Base-by-base conservation (phyloP, 495 filamentous ascomycete genomes). In the Aspergillus avenaceus region DNA sequence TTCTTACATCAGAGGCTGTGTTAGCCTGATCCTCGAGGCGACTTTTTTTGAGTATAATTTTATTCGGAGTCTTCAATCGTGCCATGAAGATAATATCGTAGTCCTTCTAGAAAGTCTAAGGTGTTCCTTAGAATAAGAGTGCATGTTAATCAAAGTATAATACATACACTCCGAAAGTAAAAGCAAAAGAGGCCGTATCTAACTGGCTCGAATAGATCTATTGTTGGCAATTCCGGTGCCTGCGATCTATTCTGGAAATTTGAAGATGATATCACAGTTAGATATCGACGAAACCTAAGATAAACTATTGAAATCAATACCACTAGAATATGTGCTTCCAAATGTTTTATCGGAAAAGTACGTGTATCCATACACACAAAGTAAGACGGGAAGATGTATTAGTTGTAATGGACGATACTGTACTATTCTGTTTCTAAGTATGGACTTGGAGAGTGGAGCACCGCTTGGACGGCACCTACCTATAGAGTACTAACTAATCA, bases 361-460 rank as follows among this genome's bases (percentile, higher is more conserved):
- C 9, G 32, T 3, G 32, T 16, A 36, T 14, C 13, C 6, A 36
- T 19, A 38, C 34, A 38, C 34, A 21, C 14, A 8, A 21, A 19
- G 21, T 18, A n/a, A 6, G 34, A 3, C 34, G 3, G 34, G 34
- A 1, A 9, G 8, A 5, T 38, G 34, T 38, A 16, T 19, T 21
- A 7, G 13, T 38, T 4, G 42, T 27, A 45, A 5, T 11, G 27
- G 8, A 45, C 42, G 42, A 26, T 45, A 45, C 16, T 25, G 42
- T 27, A 26, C 41, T 44, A 38, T 38, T n/a, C 14, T 47, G 49
- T 52, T 56, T 56, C 54, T 56, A 52, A 56, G 49, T 44, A 56
- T 56, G 54, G n/a, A n/a, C n/a, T n/a, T n/a, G n/a, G 54, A 48
- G 42, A 45, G 50, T 54, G 50, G 58, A 56, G 53, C 50, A 46